Evolutionary conservation across 2,329 filamentous ascomycete genomes (phyloP).

Genomic region (Bipolaris zeicola): DNA sequence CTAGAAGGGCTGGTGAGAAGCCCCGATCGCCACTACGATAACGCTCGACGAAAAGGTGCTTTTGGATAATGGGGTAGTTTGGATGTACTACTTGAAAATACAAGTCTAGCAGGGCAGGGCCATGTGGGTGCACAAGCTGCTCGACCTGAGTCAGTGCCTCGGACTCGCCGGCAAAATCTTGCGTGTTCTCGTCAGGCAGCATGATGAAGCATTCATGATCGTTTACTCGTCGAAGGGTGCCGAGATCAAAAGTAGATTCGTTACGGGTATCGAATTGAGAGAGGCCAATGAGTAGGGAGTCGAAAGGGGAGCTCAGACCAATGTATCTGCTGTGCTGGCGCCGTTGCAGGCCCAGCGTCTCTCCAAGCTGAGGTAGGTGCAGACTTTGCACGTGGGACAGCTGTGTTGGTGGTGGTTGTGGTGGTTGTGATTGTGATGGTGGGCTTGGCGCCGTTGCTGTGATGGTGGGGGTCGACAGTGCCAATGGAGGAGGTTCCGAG

Average conservation of each 20-base stretch:
- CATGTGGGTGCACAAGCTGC: slow-evolving; percentile 74
- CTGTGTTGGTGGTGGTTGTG: slow-evolving; percentile 23
- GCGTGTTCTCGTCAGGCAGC: slow-evolving; percentile 74
- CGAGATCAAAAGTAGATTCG: slow-evolving; percentile 72
- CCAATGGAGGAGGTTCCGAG: slow-evolving; percentile 48
- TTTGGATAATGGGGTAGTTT: slow-evolving; percentile 81
- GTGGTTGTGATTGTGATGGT: slow-evolving; percentile 24
- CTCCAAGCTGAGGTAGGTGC: slow-evolving; percentile 50
- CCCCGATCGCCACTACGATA: slow-evolving; percentile 74
- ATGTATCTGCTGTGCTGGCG: slow-evolving; percentile 84
- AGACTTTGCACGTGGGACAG: slow-evolving; percentile 37
- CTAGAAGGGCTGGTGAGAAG: slow-evolving; percentile 76
- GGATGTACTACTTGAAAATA: slow-evolving; percentile 84
- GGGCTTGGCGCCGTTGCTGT: slow-evolving; percentile 49
- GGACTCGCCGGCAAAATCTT: slow-evolving; percentile 71
- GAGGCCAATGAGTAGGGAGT: slow-evolving; percentile 80
- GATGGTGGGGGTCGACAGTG: slow-evolving; percentile 48
- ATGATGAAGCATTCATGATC: slow-evolving; percentile 80
- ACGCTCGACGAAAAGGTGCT: slow-evolving; percentile 78
- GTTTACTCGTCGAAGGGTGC: slow-evolving; percentile 73
- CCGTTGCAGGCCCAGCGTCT: slow-evolving; percentile 71
- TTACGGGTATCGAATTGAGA: slow-evolving; percentile 81
- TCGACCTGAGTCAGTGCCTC: slow-evolving; percentile 76
- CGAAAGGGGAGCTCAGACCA: slow-evolving; percentile 81
- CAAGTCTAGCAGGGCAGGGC: slow-evolving; percentile 75